Evolutionary conservation across 805 yeast genomes (phyloP).

Genomic region (Pichia heedii): DNA sequence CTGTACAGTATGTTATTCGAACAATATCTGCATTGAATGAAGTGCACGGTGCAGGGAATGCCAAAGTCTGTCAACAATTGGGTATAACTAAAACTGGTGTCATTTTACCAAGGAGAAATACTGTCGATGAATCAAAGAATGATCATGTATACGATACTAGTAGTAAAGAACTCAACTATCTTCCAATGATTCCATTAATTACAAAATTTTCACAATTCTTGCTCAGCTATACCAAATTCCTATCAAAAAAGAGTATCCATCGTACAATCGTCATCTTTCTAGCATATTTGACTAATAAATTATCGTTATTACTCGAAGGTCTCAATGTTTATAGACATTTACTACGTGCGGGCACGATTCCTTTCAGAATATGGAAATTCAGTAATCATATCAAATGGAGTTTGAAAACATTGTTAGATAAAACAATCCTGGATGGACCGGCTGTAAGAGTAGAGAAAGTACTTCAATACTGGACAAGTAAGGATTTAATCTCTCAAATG

Average conservation of each 20-base stretch:
- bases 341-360: conserved; percentile 62
- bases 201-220: not conserved
- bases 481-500: conserved; percentile 40
- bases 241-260: not conserved
- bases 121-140: too few relatives aligned
- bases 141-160: too few relatives aligned
- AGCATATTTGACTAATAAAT: conserved; percentile 4
- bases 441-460: conserved; percentile 18
- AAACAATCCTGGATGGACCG: conserved; percentile 7
- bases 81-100: not conserved
- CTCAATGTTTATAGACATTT: conserved; percentile 55
- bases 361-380: conserved; percentile 42
- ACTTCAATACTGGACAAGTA: conserved; percentile 30
- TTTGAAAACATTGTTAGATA: conserved; percentile 11
- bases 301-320: conserved; percentile 24
- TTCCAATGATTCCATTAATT: not conserved
- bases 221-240: not conserved
- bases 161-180: too few relatives aligned
- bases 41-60: conserved; percentile 21
- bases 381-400: conserved; percentile 25
- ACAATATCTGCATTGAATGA: conserved; percentile 29
- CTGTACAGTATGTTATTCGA: conserved; percentile 50
- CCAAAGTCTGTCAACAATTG: not conserved
- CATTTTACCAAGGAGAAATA: too few relatives aligned
- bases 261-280: conserved; percentile 1